Evolutionary conservation across 140 eudicot genomes (phyloP).

Genomic region (Cichorium intybus): DNA sequence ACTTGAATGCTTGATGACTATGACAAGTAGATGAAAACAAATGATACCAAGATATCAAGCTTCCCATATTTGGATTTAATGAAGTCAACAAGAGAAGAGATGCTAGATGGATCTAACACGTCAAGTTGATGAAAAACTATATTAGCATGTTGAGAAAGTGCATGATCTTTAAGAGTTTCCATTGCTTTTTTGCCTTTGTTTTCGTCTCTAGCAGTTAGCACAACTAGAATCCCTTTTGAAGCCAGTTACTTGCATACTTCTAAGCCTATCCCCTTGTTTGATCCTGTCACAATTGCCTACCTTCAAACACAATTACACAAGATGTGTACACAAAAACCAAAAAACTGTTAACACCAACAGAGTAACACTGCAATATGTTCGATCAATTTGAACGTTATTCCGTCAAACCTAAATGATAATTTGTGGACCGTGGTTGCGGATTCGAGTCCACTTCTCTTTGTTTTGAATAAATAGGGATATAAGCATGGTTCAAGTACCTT

Average conservation of each 20-base stretch:
- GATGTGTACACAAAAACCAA: too few species aligned
- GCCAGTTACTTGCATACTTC: constrained; percentile 65
- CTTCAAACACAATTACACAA: constrained; percentile 31
- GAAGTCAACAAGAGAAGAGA: constrained; percentile 48
- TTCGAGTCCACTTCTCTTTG: background rate
- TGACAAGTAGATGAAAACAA: background rate
- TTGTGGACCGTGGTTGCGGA: too few species aligned
- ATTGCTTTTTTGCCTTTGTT: constrained; percentile 55
- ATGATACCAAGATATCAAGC: constrained; percentile 71
- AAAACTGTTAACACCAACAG: background rate
- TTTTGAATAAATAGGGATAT: background rate
- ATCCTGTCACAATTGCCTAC: constrained; percentile 75
- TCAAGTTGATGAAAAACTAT: constrained; percentile 65
- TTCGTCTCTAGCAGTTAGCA: constrained; percentile 68
- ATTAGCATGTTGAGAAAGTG: constrained; percentile 14
- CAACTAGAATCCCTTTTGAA: constrained; percentile 50
- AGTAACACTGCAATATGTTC: background rate
- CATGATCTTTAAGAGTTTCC: constrained; percentile 28
- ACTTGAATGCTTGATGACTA: background rate
- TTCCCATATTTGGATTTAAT: constrained; percentile 47
- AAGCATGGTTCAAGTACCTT: constrained; percentile 10
- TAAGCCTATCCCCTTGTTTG: constrained; percentile 73
- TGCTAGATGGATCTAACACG: constrained; percentile 44
- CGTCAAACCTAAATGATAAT: too few species aligned
- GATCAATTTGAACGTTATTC: too few species aligned